Base-by-base conservation (phyloP, 148 eudicot genomes). In the Nyssa sinensis region DNA sequence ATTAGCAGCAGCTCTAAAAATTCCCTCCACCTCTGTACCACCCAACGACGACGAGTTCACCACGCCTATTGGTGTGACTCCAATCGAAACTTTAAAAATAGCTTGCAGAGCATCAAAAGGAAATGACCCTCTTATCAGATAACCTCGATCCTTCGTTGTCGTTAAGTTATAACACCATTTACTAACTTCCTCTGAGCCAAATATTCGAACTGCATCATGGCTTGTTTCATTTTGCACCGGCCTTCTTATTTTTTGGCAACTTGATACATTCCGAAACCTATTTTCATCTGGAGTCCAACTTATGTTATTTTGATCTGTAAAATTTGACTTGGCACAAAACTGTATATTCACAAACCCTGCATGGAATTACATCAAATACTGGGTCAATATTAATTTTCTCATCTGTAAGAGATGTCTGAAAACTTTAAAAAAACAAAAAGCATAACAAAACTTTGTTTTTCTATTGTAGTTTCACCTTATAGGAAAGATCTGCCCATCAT, bases 101-200 rank as follows among this genome's bases (percentile, higher is more conserved):
- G 44, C 74, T 7, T 53, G 49, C 57, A 13, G 72, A 60, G 72
- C 74, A 60, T 66, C 75, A 27, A 41, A 61, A 63, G 41, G 67
- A 59, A 83, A 83, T 77, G 83, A 80, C 25, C 86, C 86, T 53
- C 86, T 66, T 60, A 83, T 68, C n/a, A 83, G 67, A 64, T 80
- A 83, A 59, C 70, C 66, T 73, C 74, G 83, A 74, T 80, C 79
- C 49, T 77, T 77, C 47, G 25, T 55, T 34, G 83, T 80, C 13
- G 73, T 66, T 32, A 80, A 77, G 66, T 73, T 80, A 51, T 77
- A 83, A 66, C 86, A 83, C 86, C 86, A 83, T 74, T 80, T 77
- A 23, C 63, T 74, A 41, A 71, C 77, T 29, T 32, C 28, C 3
- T 35, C 23, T 49, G 79, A 73, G 71, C 17, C 70, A 57, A 83